A percentile compares a stretch with the other conserved stretches of the same genome.
These are phyloP conservation scores for Aspergillus candidus DNA, from an alignment of 2,329 filamentous ascomycete genomes.

Conservation along the genomic window DNA sequence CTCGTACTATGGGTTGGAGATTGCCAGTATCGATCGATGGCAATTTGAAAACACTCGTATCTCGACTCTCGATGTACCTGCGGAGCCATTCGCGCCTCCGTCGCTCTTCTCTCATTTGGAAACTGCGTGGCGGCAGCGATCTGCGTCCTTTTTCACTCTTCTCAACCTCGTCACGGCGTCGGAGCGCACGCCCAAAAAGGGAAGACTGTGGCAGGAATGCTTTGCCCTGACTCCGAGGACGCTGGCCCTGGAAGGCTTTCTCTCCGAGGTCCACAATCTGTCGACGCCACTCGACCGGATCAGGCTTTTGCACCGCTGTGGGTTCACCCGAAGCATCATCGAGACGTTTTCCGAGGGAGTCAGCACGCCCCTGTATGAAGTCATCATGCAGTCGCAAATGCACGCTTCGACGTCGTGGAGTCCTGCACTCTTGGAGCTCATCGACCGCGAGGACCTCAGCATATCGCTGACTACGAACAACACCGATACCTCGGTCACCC, in stretches of 20 bases:
- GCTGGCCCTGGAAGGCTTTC: slow-evolving; percentile 62
- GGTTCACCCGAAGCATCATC: slow-evolving; percentile 58
- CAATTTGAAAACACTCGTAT: slow-evolving; percentile 50
- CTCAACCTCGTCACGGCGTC: slow-evolving; percentile 42
- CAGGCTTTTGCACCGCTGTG: slow-evolving; percentile 65
- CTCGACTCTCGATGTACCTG: slow-evolving; percentile 38
- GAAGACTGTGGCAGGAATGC: slow-evolving; percentile 32
- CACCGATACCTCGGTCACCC: slow-evolving; percentile 27
- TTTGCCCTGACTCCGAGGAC: slow-evolving; percentile 56
- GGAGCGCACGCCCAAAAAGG: slow-evolving; percentile 23
- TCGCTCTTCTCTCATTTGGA: slow-evolving; percentile 55
- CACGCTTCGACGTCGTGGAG: slow-evolving; percentile 73
- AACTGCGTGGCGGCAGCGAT: slow-evolving; percentile 28
- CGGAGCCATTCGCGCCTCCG: slow-evolving; percentile 51
- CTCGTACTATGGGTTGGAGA: slow-evolving; percentile 56
- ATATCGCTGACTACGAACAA: slow-evolving; percentile 53
- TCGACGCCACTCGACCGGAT: slow-evolving; percentile 58
- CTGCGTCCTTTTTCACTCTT: slow-evolving; percentile 45
- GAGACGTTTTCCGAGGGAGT: slow-evolving; percentile 82
- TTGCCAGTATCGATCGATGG: slow-evolving; percentile 49
- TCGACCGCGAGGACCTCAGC: slow-evolving; percentile 76
- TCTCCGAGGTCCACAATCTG: slow-evolving; percentile 49
- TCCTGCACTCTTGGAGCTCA: slow-evolving; percentile 62
- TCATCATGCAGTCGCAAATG: slow-evolving; percentile 77
- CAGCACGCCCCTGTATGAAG: slow-evolving; percentile 73